Percentiles rank a stretch among this genome's conserved stretches.
These are phyloP conservation scores for Penicillium paneum DNA, from an alignment of 2,329 filamentous ascomycete species.

Conservation along the genomic window DNA sequence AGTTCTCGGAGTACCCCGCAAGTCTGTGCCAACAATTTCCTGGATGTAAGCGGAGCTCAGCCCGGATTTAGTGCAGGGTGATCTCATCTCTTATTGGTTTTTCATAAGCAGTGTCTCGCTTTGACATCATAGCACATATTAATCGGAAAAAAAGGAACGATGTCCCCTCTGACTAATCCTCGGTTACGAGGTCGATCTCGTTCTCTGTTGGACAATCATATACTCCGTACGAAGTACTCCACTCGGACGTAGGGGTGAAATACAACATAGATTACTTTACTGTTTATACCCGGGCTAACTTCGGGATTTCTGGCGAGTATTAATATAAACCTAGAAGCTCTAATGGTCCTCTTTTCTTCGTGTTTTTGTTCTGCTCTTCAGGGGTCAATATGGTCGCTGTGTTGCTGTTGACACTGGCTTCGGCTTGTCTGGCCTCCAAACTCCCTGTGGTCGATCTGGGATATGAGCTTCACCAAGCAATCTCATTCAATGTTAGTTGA, in stretches of 20 bases:
- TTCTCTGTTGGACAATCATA: neutral
- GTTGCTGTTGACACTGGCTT: slow-evolving; percentile 14
- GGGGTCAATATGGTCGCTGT: slow-evolving; percentile 6
- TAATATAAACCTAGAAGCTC: neutral
- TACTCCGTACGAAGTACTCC: neutral
- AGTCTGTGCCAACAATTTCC: neutral
- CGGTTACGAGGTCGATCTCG: no score
- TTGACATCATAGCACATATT: neutral
- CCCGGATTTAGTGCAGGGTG: neutral
- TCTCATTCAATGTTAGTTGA: slow-evolving; percentile 18
- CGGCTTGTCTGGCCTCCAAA: slow-evolving; percentile 17
- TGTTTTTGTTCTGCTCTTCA: neutral
- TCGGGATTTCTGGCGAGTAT: neutral
- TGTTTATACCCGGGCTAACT: no score
- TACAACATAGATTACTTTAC: neutral
- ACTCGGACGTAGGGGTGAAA: neutral
- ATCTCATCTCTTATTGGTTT: neutral
- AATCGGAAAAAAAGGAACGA: neutral
- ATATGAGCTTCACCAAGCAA: slow-evolving; percentile 52
- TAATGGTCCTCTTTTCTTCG: neutral
- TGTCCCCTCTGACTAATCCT: neutral
- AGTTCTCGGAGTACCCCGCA: neutral
- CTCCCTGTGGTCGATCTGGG: slow-evolving; percentile 51
- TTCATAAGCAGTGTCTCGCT: neutral
- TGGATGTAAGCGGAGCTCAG: neutral